These are phyloP conservation scores for Wickerhamomyces rabaulensis DNA, from an alignment of 805 yeast species.

Conservation along the genomic window DNA sequence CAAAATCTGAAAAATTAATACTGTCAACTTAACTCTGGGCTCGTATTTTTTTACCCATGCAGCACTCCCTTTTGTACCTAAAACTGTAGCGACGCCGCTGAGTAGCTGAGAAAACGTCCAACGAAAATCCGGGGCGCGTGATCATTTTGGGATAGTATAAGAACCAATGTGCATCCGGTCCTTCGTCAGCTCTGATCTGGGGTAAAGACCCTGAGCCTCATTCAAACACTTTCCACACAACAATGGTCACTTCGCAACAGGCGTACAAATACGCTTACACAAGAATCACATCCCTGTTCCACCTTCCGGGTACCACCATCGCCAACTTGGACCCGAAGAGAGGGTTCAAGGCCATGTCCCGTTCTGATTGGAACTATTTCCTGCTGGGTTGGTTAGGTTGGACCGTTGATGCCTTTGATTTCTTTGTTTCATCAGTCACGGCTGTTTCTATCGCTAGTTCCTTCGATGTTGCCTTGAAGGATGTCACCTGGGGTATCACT, in stretches of 20 bases:
- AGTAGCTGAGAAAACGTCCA: too few relatives aligned
- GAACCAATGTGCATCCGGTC: not conserved
- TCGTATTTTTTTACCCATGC: too few relatives aligned
- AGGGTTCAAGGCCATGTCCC: conserved; percentile 31
- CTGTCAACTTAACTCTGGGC: too few relatives aligned
- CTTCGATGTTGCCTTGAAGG: conserved; percentile 38
- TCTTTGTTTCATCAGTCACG: conserved; percentile 56
- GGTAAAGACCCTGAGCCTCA: too few relatives aligned
- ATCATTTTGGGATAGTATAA: not conserved
- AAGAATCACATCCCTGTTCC: conserved; percentile 24
- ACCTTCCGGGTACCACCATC: conserved; percentile 22
- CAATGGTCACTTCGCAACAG: not conserved
- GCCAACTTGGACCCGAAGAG: conserved; percentile 38
- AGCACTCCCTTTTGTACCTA: too few relatives aligned
- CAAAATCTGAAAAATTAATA: too few relatives aligned
- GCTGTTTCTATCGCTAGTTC: conserved; percentile 45
- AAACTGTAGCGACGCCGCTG: too few relatives aligned
- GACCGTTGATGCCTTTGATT: conserved; percentile 72
- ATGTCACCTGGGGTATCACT: conserved; percentile 70
- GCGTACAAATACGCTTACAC: conserved; percentile 15
- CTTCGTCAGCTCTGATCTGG: too few relatives aligned
- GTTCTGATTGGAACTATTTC: conserved; percentile 52
- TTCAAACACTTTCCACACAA: too few relatives aligned
- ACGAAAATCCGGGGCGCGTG: not conserved
- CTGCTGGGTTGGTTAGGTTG: conserved; percentile 58